Conservation (phyloP, 2,329 filamentous ascomycete species). For the Fusarium nelsonii region DNA sequence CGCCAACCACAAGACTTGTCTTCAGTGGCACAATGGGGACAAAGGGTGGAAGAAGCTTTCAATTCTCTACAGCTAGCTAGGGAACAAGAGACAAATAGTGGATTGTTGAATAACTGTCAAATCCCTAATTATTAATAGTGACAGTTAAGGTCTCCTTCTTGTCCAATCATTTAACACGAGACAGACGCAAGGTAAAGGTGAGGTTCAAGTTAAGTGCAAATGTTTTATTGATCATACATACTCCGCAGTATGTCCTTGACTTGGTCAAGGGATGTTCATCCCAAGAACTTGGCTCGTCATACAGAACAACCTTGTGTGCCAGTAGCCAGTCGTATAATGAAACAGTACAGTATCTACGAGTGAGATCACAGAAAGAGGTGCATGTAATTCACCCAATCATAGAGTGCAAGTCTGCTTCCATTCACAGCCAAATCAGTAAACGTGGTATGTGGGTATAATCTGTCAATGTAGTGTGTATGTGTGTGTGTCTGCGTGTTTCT, state of each 20-base stretch:
- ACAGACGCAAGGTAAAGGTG: not conserved
- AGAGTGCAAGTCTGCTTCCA: constrained; percentile 33
- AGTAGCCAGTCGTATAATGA: constrained; percentile 16
- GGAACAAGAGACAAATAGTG: constrained; percentile 22
- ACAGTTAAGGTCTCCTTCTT: not conserved
- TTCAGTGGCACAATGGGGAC: constrained; percentile 19
- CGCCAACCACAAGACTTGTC: constrained; percentile 18
- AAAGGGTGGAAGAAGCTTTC: constrained; percentile 38
- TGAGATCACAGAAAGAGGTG: constrained; percentile 22
- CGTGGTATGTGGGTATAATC: constrained; percentile 29
- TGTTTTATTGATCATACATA: constrained; percentile 2
- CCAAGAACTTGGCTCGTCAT: constrained; percentile 7
- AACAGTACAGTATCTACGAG: not conserved
- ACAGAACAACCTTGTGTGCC: constrained; percentile 1
- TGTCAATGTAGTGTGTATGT: constrained; percentile 21
- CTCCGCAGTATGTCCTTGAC: constrained; percentile 3
- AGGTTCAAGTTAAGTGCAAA: not conserved
- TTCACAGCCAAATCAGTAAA: constrained; percentile 40
- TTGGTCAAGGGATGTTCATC: constrained; percentile 13
- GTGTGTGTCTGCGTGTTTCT: constrained; percentile 27
- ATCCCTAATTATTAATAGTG: not conserved
- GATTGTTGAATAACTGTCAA: constrained; percentile 13
- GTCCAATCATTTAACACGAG: constrained; percentile 4
- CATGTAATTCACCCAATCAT: constrained; percentile 18
- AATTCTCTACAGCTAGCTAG: constrained; percentile 13